Percentiles rank a stretch among this genome's conserved stretches.
These are phyloP conservation scores for Neurospora sp. DNA, from an alignment of 495 filamentous ascomycete genomes.

Conservation along the genomic window DNA sequence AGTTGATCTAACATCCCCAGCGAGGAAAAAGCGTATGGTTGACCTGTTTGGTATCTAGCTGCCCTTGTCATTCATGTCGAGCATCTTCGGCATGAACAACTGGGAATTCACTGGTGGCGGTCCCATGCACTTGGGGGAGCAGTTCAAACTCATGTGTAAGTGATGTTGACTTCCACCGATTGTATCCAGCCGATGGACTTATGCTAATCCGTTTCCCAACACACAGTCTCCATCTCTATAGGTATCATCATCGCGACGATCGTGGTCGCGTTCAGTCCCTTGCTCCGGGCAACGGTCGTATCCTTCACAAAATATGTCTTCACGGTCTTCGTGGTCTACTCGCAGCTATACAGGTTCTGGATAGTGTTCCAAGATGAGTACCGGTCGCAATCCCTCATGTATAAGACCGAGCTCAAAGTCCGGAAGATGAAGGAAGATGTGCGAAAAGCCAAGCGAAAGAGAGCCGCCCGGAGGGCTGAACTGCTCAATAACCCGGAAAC, in stretches of 20 bases:
- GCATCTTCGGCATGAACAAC: slow-evolving; percentile 31
- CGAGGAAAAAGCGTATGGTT: background rate
- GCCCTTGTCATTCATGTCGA: slow-evolving; percentile 25
- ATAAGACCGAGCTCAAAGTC: slow-evolving; percentile 2
- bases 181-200: no score
- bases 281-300: slow-evolving; percentile 7
- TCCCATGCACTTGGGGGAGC: slow-evolving; percentile 3
- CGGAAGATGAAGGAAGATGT: slow-evolving; percentile 4
- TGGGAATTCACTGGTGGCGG: slow-evolving; percentile 9
- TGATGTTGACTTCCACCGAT: background rate
- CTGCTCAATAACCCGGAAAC: background rate
- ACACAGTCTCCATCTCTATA: slow-evolving; percentile 19
- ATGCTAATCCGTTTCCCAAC: background rate
- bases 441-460: slow-evolving; percentile 2
- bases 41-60: slow-evolving; percentile 6
- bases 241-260: slow-evolving; percentile 16
- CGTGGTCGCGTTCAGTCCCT: slow-evolving; percentile 11
- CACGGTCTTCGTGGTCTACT: slow-evolving; percentile 3
- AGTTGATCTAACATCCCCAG: background rate
- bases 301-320: slow-evolving; percentile 5
- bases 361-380: background rate
- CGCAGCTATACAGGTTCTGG: slow-evolving; percentile 14
- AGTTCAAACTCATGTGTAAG: slow-evolving; percentile 18
- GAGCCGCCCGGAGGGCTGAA: background rate
- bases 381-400: background rate